Conservation (phyloP, 148 eudicot genomes). For the Diospyros kaki region DNA sequence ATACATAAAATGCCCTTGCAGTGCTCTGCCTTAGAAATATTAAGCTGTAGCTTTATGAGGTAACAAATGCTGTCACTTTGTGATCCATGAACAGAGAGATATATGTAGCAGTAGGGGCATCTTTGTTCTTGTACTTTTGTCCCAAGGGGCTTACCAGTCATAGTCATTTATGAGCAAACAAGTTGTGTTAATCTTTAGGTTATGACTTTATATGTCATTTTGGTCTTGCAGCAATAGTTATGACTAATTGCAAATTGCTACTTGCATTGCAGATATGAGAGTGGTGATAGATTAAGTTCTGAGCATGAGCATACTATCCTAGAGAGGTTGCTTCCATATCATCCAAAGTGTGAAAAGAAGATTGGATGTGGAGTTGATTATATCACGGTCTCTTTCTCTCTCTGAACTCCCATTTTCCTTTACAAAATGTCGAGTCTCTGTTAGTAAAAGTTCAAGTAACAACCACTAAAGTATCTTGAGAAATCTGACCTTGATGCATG, state of each 20-base stretch:
- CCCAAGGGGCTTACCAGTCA: not conserved
- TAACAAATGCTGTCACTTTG: not conserved
- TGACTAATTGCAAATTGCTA: constrained; percentile 12
- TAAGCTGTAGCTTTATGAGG: not conserved
- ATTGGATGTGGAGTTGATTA: constrained; percentile 83
- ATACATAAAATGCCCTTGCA: not conserved
- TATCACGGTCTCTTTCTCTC: constrained; percentile 61
- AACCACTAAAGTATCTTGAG: not conserved
- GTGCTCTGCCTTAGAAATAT: too few relatives aligned
- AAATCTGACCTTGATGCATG: not conserved
- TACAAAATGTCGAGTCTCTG: too few relatives aligned
- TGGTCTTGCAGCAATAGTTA: constrained; percentile 2
- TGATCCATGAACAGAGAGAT: not conserved
- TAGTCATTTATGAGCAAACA: constrained; percentile 1
- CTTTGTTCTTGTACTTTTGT: not conserved
- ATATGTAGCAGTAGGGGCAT: not conserved
- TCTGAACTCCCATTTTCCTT: not conserved
- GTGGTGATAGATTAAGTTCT: constrained; percentile 73
- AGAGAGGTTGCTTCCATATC: constrained; percentile 74
- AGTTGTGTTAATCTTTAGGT: not conserved
- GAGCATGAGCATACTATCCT: constrained; percentile 73
- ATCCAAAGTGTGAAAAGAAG: constrained; percentile 82
- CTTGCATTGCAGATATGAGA: constrained; percentile 48
- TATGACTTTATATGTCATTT: not conserved
- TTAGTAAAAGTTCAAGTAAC: not conserved